Evolutionary conservation across 2,329 filamentous ascomycete genomes (phyloP), one percentile per base, ranked within the genome.

Genomic region (Sclerotinia trifoliorum): DNA sequence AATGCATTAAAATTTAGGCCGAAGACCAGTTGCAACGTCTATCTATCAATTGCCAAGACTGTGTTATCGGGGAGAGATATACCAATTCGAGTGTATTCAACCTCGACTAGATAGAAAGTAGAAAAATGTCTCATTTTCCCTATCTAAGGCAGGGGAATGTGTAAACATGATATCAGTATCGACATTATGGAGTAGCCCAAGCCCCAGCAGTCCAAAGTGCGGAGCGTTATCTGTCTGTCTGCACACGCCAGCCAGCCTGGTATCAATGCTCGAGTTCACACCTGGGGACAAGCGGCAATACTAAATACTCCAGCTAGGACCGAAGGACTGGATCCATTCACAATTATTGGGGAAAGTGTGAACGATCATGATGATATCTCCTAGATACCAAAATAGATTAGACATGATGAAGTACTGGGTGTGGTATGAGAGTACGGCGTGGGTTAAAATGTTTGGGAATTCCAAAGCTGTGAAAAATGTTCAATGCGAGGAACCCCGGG

Each of bases 21-120:
- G 32, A 51, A 32, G 15, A 26, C n/a, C 15, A 32, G 29, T 29
- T 29, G 5, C 29, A 29, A 29, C 29, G 29, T 29, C 29, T 21
- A 63, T 32, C 57, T 51, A 58, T 63, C 51, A 46, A 63, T 67
- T 29, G 32, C 57, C 32, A 24, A 68, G 60, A 56, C 69, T 63
- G n/a, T 69, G 57, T 65, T 54, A 26, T 42, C 65, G 13, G 46
- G 60, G 60, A 63, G 60, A 63, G 29, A 63, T 63, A 63, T 51
- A 32, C 60, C 46, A 24, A 51, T 51, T 42, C 21, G 29, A 62
- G 44, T 62, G 35, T 49, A 49, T 62, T 49, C 44, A 62, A 62
- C 60, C 60, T 51, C 32, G 46, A 49, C 24, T 62, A 26, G 46
- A 51, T 62, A 51, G 46, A 62, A 19, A 26, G 29, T 0, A 39